These are phyloP conservation scores for Trifolium fragiferum DNA, from an alignment of 306 rosid genomes.

Conservation along the genomic window DNA sequence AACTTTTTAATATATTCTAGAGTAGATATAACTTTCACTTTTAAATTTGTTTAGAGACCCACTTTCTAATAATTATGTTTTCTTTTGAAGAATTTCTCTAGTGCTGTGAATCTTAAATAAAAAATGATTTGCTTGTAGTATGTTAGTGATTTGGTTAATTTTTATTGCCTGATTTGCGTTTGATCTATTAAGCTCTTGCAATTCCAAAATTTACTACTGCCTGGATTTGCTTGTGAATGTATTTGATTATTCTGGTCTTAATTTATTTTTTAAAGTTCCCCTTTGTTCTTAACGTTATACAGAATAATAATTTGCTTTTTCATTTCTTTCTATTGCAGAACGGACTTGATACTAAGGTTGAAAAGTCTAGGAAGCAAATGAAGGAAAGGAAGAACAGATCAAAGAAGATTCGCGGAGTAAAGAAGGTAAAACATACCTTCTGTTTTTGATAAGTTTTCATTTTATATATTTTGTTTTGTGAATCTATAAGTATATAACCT, in stretches of 20 bases:
- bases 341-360: slow-evolving; percentile 85
- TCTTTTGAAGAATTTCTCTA: not conserved
- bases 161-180: not conserved
- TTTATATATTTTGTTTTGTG: not conserved
- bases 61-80: not conserved
- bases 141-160: not conserved
- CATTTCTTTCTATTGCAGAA: slow-evolving; percentile 50
- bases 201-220: not conserved
- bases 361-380: slow-evolving; percentile 84
- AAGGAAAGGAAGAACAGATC: slow-evolving; percentile 93
- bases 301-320: not conserved
- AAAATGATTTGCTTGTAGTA: not conserved
- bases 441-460: not conserved
- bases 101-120: not conserved
- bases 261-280: not conserved
- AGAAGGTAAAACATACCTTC: slow-evolving; percentile 58
- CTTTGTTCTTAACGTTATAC: not conserved
- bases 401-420: slow-evolving; percentile 85
- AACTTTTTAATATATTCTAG: not conserved
- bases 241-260: not conserved
- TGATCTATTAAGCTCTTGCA: not conserved
- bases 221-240: not conserved
- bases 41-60: not conserved
- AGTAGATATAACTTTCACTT: not conserved
- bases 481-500: slow-evolving; percentile 13